These are phyloP conservation scores for Solanum lignicaule DNA, from an alignment of 257 asterid species.

Conservation along the genomic window DNA sequence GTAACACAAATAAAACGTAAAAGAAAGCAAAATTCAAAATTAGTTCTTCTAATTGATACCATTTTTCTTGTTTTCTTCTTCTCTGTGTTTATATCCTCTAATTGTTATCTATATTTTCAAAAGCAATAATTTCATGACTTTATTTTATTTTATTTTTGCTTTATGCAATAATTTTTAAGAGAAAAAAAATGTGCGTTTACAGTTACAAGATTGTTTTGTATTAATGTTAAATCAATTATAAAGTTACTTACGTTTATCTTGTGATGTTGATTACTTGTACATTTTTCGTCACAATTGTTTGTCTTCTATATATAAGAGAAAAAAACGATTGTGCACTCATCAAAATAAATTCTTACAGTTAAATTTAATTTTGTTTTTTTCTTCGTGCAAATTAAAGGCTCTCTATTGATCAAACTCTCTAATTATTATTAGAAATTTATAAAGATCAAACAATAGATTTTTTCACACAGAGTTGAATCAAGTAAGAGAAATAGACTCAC, in stretches of 20 bases:
- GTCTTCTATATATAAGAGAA: neutral
- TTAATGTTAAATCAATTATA: conserved; percentile 3
- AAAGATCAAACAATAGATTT: too few species aligned
- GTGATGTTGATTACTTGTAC: neutral
- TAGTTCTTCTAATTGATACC: too few species aligned
- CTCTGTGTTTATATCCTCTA: neutral
- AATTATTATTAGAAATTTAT: too few species aligned
- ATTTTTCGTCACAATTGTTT: neutral
- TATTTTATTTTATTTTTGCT: neutral
- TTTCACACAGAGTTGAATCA: too few species aligned
- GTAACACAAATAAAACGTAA: too few species aligned
- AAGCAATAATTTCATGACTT: neutral
- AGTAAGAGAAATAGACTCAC: too few species aligned
- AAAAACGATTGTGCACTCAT: neutral
- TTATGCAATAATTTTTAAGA: neutral
- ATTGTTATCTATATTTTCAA: neutral
- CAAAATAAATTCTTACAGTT: neutral
- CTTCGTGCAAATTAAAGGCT: too few species aligned
- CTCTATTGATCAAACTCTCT: too few species aligned
- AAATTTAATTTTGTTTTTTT: too few species aligned
- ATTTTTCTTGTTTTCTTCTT: too few species aligned
- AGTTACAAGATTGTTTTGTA: neutral
- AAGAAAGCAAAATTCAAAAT: too few species aligned
- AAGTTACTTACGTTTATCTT: too few species aligned
- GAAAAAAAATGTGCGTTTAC: neutral